These are phyloP conservation scores for Gastrolobium villosum DNA, from an alignment of 306 rosid genomes.

Conservation along the genomic window DNA sequence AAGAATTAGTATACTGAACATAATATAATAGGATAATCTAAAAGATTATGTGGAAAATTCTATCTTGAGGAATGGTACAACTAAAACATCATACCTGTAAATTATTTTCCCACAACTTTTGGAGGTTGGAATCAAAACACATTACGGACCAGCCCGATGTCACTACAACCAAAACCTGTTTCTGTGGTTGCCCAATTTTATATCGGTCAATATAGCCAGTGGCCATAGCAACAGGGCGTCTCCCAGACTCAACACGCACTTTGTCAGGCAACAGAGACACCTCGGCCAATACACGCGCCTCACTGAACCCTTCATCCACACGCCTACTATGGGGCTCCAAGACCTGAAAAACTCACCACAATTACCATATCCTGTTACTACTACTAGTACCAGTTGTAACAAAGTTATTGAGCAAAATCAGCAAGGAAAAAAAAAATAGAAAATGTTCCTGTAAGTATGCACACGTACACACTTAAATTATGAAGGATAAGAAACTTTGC, in stretches of 20 bases:
- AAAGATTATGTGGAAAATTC: conserved; percentile 12
- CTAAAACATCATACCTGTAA: conserved; percentile 71
- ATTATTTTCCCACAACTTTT: conserved; percentile 90
- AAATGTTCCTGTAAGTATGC: not conserved
- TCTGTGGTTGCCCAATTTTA: conserved; percentile 72
- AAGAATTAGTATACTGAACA: conserved; percentile 39
- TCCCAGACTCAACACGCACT: conserved; percentile 84
- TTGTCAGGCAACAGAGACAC: conserved; percentile 93
- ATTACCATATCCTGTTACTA: conserved; percentile 32
- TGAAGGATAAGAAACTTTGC: not conserved
- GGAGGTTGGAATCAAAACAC: conserved; percentile 97
- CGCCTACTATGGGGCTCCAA: conserved; percentile 94
- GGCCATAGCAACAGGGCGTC: conserved; percentile 97
- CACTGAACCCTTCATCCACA: conserved; percentile 92
- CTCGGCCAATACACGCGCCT: conserved; percentile 80
- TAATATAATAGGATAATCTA: not conserved
- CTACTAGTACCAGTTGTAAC: conserved; percentile 22
- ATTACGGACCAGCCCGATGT: conserved; percentile 97
- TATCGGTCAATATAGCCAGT: conserved; percentile 81
- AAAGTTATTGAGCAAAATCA: conserved; percentile 33
- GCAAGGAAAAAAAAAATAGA: not conserved
- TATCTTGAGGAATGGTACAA: not conserved
- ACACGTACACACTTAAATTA: conserved; percentile 3
- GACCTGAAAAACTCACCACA: conserved; percentile 58
- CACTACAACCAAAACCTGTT: conserved; percentile 92